Evolutionary conservation across 2,329 filamentous ascomycete genomes (phyloP), one percentile per base, ranked within the genome.

Genomic region (Ophiobolus disseminans): DNA sequence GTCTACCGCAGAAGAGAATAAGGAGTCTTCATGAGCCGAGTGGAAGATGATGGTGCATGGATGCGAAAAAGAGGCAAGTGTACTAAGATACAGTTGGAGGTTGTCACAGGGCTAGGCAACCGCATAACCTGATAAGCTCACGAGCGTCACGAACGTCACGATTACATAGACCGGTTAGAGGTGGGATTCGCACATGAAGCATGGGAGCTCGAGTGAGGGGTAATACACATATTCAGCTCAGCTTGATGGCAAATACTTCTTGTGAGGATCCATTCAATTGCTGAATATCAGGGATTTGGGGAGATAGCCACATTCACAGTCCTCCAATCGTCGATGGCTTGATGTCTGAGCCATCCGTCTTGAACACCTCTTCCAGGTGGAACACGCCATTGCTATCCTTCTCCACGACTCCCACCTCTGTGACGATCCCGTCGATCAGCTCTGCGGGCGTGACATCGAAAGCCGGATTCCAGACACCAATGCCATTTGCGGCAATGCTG

Each of bases 381-480:
- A 96, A 97, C 17, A 74, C 77, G 1, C 90, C 91, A 48, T 87
- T 80, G 3, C 76, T 70, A 36, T 83, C 84, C 78, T 93, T 96
- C 65, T 91, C 87, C 3, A 95, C 86, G 6, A 91, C 89, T 0
- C 93, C 93, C 62, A 88, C 86, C 76, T 99, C 94, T 0, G 94
- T 99, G 56, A 97, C 90, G 48, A 99, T 88, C 2, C 89, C 91
- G 73, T 99, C 94, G 57, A 99, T 97, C 43, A 97, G 77, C 55
- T 85, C 84, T 28, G 89, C 85, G 0, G 94, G 93, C 8, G 94
- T 99, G 25, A 99, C 90, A 68, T 99, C 94, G 69, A 99, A 99
- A 0, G 91, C 89, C 23, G 94, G 94, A 71, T 99, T 99, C 92
- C 94, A 99, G 7, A 97, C 91, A 31, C 83, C 79, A 54, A 97